Base-by-base conservation (phyloP, 257 asterid genomes). In the Solanum microdontum region DNA sequence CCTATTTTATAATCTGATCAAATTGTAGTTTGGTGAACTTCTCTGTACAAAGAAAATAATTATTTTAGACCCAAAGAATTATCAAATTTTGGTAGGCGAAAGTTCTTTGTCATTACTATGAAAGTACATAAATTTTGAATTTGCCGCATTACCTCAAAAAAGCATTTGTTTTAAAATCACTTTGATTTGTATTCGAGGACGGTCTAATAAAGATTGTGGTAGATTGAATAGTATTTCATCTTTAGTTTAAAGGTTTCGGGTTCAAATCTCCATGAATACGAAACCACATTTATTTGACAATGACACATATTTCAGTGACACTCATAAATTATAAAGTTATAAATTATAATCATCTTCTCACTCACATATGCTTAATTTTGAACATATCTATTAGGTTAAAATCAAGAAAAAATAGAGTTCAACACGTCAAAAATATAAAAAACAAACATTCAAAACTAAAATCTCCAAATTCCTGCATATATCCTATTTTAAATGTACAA, bases 211-310 rank as follows among this genome's bases (percentile, higher is more conserved):
- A 60, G 0, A 8, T 60, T 60, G 1, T 64, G 28, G 2, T 64
- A 5, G 2, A 64, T 6, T n/a, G 0, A 0, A 10, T n/a, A 11
- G 1, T 66, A 11, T 5, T n/a, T 4, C 0, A 64, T 15, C 0
- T 4, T 64, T 62, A 62, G 23, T 23, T 21, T 10, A 62, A 23
- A 62, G 3, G 0, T 62, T 8, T 62, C 0, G 0, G 0, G 13
- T 0, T 21, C 13, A 0, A 60, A 8, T 60, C 12, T 58, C 0
- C 12, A 8, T 60, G 1, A 21, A 21, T 21, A 58, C 2, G 0
- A 8, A 58, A 8, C 0, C 10, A 19, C 0, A 19, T 17, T 55
- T 55, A 17, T 17, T 55, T 55, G 2, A 0, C 0, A 6, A 17
- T 0, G 2, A 6, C 1, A 2, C 23, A 55, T 55, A 55, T 55